Evolutionary conservation across 2,329 filamentous ascomycete genomes (phyloP), one percentile per base, ranked within the genome.

Genomic region (Paracorniculantispora psalliotae): DNA sequence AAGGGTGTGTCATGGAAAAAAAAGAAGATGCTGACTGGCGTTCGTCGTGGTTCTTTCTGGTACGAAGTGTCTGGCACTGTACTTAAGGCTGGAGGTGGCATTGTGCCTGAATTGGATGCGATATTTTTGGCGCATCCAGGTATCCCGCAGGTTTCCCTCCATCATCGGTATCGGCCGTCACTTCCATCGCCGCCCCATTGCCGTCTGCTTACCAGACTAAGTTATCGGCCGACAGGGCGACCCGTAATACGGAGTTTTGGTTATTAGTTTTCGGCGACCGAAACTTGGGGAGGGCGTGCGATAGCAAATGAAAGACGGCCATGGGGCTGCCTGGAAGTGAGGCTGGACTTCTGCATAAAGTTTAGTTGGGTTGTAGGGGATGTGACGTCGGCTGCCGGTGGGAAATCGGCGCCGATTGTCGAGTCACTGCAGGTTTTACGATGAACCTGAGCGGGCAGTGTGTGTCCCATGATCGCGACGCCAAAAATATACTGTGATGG

Each of bases 391-490:
- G 53, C 51, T 37, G 30, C 53, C 21, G 43, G 25, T 30, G 30
- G 43, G 30, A 56, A 55, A 47, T 56, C 53, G 53, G 53, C 53
- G 37, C 53, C 53, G 41, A 47, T 47, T 37, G 12, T 51, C 49
- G 49, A 37, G 30, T 33, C 12, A 12, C 30, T 12, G 30, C 30
- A 33, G 30, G 7, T 33, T 33, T 33, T 33, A 7, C 30, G 12
- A 33, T 33, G 30, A 33, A 33, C 6, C 12, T 33, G 30, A 12
- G 30, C 30, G 30, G 30, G 6, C 7, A 6, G 12, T 12, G 6
- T 33, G 30, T 33, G 30, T 12, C 30, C 30, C 30, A 33, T 33
- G 30, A 33, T 33, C 30, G 30, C 30, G 30, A 7, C 30, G 30
- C 12, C 30, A 33, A 12, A 33, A 12, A 12, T 33, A 7, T 33